A percentile compares a stretch with the other conserved stretches of the same genome.
phyloP scores from a whole-genome alignment of 345 rosid species.

The Syzygium jambos region DNA sequence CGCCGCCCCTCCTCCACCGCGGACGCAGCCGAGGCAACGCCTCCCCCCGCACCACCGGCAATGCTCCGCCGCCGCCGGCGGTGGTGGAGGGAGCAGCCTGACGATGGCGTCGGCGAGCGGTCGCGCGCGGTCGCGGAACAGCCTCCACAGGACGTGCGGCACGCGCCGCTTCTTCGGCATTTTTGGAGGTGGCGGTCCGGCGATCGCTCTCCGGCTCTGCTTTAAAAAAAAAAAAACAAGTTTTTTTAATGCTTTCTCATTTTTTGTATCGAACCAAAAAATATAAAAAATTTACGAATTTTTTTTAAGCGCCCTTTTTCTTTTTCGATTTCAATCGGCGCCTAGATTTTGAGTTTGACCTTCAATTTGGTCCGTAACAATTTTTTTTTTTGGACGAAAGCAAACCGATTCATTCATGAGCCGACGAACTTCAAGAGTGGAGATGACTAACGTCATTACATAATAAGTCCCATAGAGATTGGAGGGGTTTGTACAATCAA shows the following conservation, averaged over 20 bases:
- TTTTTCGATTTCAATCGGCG: not conserved
- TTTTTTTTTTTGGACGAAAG: no score
- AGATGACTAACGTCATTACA: no score
- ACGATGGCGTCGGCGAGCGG: constrained; percentile 31
- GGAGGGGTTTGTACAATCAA: no score
- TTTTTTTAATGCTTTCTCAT: not conserved
- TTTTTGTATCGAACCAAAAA: not conserved
- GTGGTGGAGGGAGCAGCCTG: constrained; percentile 17
- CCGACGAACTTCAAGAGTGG: no score
- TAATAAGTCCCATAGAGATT: no score
- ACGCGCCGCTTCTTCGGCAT: constrained; percentile 34
- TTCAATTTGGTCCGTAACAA: no score
- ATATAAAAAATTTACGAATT: not conserved
- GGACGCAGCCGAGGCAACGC: constrained; percentile 26
- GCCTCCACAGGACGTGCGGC: constrained; percentile 52
- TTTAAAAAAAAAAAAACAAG: not conserved
- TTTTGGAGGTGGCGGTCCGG: not conserved
- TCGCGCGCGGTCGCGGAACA: constrained; percentile 30
- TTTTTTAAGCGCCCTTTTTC: not conserved
- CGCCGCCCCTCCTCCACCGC: constrained; percentile 13
- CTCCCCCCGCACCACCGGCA: constrained; percentile 21
- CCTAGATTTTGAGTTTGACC: not conserved
- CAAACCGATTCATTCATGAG: no score
- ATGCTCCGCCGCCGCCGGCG: not conserved
- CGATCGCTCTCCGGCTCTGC: not conserved